Base-by-base conservation (phyloP, 73 alveolate species). In the Paramecium sexaurelia region DNA sequence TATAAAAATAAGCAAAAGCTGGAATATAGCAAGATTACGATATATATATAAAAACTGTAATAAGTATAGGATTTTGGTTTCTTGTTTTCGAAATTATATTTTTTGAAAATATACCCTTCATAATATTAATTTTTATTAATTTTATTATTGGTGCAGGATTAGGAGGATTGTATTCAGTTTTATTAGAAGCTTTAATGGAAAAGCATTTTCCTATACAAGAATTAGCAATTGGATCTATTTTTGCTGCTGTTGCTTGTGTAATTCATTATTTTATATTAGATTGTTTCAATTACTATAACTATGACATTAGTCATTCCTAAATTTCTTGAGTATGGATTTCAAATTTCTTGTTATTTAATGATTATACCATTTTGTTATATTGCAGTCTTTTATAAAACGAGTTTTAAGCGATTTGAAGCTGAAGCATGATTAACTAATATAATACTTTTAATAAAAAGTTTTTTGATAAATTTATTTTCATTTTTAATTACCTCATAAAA, bases 301-400 rank as follows among this genome's bases (percentile, higher is more conserved):
- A 61, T 61, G 83, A 61, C 43, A 1, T 32, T 61, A 61, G 83
- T 61, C 3, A 61, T 61, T 8, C 83, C 83, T 26, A 29, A 61
- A 6, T 61, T 61, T 61, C 43, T 61, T 10, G 0, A 61, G 26
- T 61, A 61, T 32, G 83, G 83, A 61, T 61, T 61, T 61, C 43
- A 61, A 61, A 61, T 61, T 11, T 61, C 83, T 61, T 61, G 83
- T 61, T 61, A 26, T 61, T 10, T 61, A n/a, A 61, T 61, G 83
- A 32, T 61, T 8, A 26, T 32, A 29, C 43, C 83, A 13, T 61
- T 29, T 61, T 26, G 83, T n/a, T 61, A 61, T 29, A 61, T 61
- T 6, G 43, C 29, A 7, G 10, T 61, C 15, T 61, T 61, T 24
- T 61, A 61, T 29, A 32, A 61, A 24, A 61, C 83, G 20, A 20